Conservation (phyloP, 805 yeast species). For the Candida peoriensis region DNA sequence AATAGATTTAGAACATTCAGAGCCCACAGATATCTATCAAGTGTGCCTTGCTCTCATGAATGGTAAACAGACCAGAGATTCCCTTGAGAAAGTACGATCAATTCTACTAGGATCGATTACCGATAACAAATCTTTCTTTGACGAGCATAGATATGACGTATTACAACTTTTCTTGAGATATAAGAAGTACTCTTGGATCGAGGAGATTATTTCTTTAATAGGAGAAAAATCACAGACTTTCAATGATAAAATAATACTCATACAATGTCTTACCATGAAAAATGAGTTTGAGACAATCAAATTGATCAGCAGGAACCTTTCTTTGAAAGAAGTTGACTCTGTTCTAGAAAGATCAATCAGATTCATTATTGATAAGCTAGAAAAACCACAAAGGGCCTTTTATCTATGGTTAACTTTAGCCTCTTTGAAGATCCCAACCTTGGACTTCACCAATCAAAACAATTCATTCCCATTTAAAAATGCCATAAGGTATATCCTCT, state of each 20-base stretch:
- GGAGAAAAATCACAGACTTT: background rate
- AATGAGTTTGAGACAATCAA: slow-evolving; percentile 1
- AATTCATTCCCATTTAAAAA: background rate
- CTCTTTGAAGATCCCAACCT: background rate
- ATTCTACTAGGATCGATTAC: background rate
- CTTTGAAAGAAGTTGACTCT: background rate
- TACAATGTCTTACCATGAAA: background rate
- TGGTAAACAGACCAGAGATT: slow-evolving; percentile 1
- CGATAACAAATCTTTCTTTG: background rate
- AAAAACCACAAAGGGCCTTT: slow-evolving; percentile 1
- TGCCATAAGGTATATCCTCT: background rate
- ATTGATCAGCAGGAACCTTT: background rate
- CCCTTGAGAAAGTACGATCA: slow-evolving; percentile 2
- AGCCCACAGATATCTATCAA: too few species aligned
- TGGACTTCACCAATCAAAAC: background rate
- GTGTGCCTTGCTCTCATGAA: too few species aligned
- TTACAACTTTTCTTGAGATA: slow-evolving; percentile 7
- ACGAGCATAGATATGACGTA: slow-evolving; percentile 3
- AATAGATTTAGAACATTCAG: background rate
- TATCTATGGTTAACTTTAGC: slow-evolving; percentile 2
- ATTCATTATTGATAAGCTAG: background rate
- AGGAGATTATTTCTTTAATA: slow-evolving; percentile 1
- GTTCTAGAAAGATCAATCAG: background rate
- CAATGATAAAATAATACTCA: background rate
- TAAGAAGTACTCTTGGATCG: slow-evolving; percentile 10